phyloP scores from a whole-genome alignment of 78 protist species.

The Capsaspora owczarzaki region DNA sequence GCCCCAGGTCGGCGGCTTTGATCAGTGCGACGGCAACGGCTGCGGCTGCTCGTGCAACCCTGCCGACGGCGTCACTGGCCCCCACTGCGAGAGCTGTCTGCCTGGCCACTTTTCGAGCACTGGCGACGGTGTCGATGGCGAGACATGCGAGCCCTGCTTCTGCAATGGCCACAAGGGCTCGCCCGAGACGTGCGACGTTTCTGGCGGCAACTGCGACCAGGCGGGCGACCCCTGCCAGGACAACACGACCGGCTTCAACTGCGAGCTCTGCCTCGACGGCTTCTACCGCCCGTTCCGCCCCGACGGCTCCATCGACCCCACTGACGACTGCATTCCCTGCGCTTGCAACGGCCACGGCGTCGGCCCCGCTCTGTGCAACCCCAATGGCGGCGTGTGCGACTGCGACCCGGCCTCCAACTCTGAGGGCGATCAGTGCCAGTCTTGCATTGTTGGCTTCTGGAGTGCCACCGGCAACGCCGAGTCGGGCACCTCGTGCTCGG shows the following conservation, averaged over 20 bases:
- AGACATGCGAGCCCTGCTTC: not conserved
- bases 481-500: not conserved
- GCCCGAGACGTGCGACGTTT: not conserved
- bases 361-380: not conserved
- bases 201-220: not conserved
- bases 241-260: not conserved
- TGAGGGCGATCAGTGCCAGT: not conserved
- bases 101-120: not conserved
- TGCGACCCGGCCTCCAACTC: not conserved
- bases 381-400: constrained; percentile 4
- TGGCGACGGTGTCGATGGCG: not conserved
- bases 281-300: constrained; percentile 1
- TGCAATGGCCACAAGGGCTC: not conserved
- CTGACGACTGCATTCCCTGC: constrained; percentile 1
- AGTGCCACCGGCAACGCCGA: not conserved
- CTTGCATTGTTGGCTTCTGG: not conserved
- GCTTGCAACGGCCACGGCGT: constrained; percentile 3
- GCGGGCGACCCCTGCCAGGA: constrained; percentile 1
- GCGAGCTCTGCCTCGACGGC: not conserved
- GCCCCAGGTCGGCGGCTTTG: not conserved
- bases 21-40: not conserved
- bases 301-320: not conserved
- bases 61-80: not conserved
- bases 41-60: constrained; percentile 6
- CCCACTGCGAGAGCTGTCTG: not conserved